Percentiles rank a stretch among this genome's conserved stretches.
Evolutionary conservation across 169 alveolate genomes (phyloP).

Genomic region (Babesia divergens): DNA sequence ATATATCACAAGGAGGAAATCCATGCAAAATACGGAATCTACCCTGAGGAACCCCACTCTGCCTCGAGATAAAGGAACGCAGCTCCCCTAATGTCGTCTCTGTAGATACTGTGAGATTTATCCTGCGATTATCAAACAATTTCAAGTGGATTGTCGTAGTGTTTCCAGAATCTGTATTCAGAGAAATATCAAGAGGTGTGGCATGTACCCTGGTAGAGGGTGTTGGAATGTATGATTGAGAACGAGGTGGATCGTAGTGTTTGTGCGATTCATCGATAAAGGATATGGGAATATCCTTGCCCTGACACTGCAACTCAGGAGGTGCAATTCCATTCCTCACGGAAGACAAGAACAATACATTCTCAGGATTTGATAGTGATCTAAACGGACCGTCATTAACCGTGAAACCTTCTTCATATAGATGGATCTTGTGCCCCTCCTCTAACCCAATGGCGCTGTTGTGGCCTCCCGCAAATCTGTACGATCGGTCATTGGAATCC

Average conservation of each 20-base stretch:
- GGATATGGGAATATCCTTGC: slow-evolving; percentile 39
- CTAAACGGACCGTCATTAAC: slow-evolving; percentile 90
- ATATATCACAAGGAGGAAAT: slow-evolving; percentile 46
- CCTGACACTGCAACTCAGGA: slow-evolving; percentile 80
- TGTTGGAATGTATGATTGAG: background rate
- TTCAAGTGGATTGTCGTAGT: slow-evolving; percentile 24
- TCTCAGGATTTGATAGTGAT: slow-evolving; percentile 82
- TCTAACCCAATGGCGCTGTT: slow-evolving; percentile 62
- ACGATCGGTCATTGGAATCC: background rate
- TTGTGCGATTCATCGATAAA: slow-evolving; percentile 36
- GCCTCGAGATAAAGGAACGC: background rate
- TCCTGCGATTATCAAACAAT: background rate
- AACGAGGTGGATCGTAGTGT: background rate
- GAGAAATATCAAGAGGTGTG: background rate
- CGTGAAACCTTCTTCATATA: slow-evolving; percentile 88
- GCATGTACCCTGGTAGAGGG: background rate
- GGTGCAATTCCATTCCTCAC: slow-evolving; percentile 91
- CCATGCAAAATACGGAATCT: slow-evolving; percentile 15
- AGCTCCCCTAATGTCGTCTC: slow-evolving; percentile 44
- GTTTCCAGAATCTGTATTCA: background rate
- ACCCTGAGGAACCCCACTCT: slow-evolving; percentile 1
- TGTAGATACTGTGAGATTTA: slow-evolving; percentile 34
- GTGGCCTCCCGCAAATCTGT: slow-evolving; percentile 59
- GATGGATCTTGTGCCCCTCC: slow-evolving; percentile 64
- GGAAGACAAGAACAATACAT: slow-evolving; percentile 85